phyloP scores from a whole-genome alignment of 2,329 filamentous ascomycete species.

The Phialocephala sp. region DNA sequence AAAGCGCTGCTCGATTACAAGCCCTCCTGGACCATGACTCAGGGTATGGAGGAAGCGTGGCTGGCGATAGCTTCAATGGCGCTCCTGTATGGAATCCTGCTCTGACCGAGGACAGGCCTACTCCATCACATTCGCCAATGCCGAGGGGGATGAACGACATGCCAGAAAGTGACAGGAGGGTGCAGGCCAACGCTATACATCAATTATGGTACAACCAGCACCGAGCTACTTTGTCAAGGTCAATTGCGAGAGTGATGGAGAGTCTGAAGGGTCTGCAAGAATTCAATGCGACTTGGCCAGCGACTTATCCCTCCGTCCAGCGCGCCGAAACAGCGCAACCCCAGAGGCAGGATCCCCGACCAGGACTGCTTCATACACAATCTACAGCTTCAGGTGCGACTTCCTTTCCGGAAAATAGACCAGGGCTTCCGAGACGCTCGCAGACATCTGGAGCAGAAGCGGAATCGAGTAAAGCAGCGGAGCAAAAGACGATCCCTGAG shows the following conservation, averaged over 20 bases:
- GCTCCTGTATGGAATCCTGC: conserved; percentile 51
- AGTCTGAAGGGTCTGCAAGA: conserved; percentile 82
- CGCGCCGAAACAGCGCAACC: conserved; percentile 54
- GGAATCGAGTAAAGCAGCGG: conserved; percentile 77
- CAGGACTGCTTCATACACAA: conserved; percentile 67
- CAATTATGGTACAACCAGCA: conserved; percentile 97
- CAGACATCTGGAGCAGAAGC: conserved; percentile 72
- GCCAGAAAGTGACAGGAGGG: conserved; percentile 67
- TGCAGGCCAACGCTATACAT: conserved; percentile 82
- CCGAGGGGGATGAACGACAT: conserved; percentile 36
- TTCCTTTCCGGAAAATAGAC: conserved; percentile 47
- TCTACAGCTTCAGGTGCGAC: conserved; percentile 53
- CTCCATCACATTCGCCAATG: conserved; percentile 48
- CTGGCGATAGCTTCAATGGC: conserved; percentile 61
- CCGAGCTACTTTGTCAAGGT: conserved; percentile 81
- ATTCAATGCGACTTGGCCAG: conserved; percentile 91
- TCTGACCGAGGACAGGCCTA: conserved; percentile 53
- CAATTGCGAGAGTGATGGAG: conserved; percentile 86
- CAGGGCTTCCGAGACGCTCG: conserved; percentile 66
- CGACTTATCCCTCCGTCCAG: conserved; percentile 89
- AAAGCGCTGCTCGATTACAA: conserved; percentile 81
- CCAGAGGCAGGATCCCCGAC: conserved; percentile 59
- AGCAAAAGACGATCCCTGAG: conserved; percentile 66
- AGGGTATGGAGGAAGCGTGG: conserved; percentile 84
- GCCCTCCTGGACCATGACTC: conserved; percentile 86